phyloP scores from a whole-genome alignment of 2,329 filamentous ascomycete genomes.

The Ceratocystiopsis minuta region DNA sequence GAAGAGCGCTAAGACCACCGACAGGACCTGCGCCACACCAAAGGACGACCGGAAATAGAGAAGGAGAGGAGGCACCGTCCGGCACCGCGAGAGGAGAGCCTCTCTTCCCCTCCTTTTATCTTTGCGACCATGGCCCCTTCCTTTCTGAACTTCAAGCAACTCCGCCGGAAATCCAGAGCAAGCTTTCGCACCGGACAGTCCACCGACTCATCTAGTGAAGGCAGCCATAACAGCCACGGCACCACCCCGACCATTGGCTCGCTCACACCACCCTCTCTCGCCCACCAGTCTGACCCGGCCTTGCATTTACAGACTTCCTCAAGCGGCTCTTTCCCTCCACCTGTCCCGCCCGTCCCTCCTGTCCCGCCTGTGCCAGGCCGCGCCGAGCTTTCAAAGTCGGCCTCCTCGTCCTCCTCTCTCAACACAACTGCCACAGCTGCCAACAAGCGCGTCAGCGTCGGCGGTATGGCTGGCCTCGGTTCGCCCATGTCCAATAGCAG shows the following conservation, averaged over 20 bases:
- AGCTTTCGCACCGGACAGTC: slow-evolving; percentile 52
- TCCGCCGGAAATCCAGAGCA: slow-evolving; percentile 59
- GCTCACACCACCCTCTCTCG: slow-evolving; percentile 56
- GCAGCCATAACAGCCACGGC: slow-evolving; percentile 34
- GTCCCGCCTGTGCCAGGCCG: slow-evolving; percentile 10
- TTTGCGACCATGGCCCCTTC: slow-evolving; percentile 33
- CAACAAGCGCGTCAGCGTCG: slow-evolving; percentile 43
- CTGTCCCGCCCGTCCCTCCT: slow-evolving; percentile 18
- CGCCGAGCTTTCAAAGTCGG: slow-evolving; percentile 6
- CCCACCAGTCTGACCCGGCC: slow-evolving; percentile 46
- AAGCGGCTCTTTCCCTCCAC: slow-evolving; percentile 13
- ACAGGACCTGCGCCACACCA: too few relatives aligned
- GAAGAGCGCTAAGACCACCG: too few relatives aligned
- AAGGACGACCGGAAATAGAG: not conserved
- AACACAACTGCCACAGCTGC: slow-evolving; percentile 2
- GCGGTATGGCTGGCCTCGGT: slow-evolving; percentile 43
- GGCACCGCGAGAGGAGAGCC: not conserved
- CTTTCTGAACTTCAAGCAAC: slow-evolving; percentile 50
- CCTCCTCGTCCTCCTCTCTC: slow-evolving; percentile 10
- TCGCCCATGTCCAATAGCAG: slow-evolving; percentile 35
- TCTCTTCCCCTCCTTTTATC: not conserved
- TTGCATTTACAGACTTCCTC: slow-evolving; percentile 36
- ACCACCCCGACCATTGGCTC: slow-evolving; percentile 50
- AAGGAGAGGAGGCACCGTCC: not conserved
- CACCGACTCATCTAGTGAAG: slow-evolving; percentile 41